Evolutionary conservation across 179 eudicot genomes (phyloP).

Genomic region (Patellifolia procumbens): DNA sequence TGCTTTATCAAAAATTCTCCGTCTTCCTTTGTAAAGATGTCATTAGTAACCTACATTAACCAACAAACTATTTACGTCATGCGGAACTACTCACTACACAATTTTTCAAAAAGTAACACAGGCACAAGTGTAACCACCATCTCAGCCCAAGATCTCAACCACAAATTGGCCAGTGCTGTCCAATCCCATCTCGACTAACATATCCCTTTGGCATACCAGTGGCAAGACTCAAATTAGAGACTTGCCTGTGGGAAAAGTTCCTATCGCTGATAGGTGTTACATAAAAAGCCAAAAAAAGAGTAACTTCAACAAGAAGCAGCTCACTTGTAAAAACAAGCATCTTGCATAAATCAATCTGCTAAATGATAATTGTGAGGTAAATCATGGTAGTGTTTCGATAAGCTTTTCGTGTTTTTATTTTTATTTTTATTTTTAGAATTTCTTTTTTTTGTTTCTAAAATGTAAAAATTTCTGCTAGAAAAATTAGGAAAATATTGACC

Average conservation of each 20-base stretch:
- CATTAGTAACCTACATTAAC: constrained; percentile 78
- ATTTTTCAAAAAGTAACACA: background rate
- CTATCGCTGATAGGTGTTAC: background rate
- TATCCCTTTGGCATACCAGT: background rate
- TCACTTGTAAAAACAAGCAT: background rate
- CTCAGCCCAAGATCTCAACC: background rate
- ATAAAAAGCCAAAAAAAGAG: too few relatives aligned
- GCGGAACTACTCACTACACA: background rate
- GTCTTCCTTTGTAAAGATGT: constrained; percentile 95
- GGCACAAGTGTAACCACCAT: background rate
- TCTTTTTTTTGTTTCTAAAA: background rate
- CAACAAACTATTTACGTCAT: background rate
- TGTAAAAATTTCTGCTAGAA: background rate
- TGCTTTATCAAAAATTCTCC: constrained; percentile 94
- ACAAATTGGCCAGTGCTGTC: background rate
- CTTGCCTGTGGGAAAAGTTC: background rate
- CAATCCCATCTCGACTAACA: background rate
- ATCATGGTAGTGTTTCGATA: background rate
- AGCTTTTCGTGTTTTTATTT: background rate
- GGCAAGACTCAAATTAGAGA: background rate
- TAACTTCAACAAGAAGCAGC: background rate
- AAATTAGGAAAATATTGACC: background rate
- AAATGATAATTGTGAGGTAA: background rate
- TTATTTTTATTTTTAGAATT: too few relatives aligned
- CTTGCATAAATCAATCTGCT: background rate